Evolutionary conservation across 352 stramenopile species (phyloP), one percentile per base, ranked within the genome.

Genomic region (Phytophthora cactorum): DNA sequence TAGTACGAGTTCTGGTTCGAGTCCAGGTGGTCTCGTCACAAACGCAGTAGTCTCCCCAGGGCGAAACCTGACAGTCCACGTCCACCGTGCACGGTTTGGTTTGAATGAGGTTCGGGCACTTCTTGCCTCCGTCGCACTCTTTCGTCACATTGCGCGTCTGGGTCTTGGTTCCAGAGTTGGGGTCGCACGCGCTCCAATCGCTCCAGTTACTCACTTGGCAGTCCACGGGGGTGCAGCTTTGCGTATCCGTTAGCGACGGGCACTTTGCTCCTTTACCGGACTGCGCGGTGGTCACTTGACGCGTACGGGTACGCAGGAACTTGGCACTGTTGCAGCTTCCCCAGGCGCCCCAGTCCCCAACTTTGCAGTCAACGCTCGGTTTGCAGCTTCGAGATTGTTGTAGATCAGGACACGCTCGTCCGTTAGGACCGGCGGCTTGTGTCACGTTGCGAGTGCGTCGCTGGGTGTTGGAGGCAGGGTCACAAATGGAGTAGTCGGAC

Each of bases 31-130:
- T 15, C 1, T 67, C 59, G 10, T 85, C 75, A 49, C 81, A 92
- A 1, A 59, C 14, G 1, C 17, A 44, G 52, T 76, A 90, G 34
- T 62, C 61, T 1, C 78, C 60, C 79, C 81, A 92, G 11, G 53
- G 53, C 14, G 77, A 82, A 22, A 90, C 70, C 8, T 83, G 73
- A 43, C 83, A 92, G 59, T 90, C 69, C 4, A 90, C 68, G 10
- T 77, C 45, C 0, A 59, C 46, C 0, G 46, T 66, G 32, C 84
- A 92, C 1, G 51, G 29, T 25, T 55, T 69, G 0, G 68, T 67
- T 6, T 89, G 52, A 2, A 59, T 57, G 3, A 91, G 58, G 1
- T 14, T 54, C 4, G 73, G 76, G 32, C 84, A 92, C 0, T 61
- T 53, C n/a, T 70, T 74, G 1, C 83, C 82, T 5, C 80, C 81